Evolutionary conservation across 2,329 filamentous ascomycete species (phyloP), one percentile per base, ranked within the genome.

Genomic region (Whalleya microplaca): DNA sequence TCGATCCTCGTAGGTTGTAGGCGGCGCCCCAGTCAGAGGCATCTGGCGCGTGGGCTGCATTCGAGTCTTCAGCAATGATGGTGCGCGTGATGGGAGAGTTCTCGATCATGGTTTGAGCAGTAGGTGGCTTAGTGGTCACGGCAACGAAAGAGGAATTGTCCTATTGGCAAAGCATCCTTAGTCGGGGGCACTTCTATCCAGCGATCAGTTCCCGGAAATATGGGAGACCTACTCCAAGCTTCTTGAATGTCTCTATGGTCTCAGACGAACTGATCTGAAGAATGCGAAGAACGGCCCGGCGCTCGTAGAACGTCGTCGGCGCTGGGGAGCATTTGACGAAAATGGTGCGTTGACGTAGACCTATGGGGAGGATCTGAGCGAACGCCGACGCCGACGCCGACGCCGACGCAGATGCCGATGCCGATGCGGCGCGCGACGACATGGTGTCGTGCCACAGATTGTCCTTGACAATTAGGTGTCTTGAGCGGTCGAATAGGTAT

Each of bases 221-320:
- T 42, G 21, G n/a, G 44, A 18, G 10, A 41, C 70, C 47, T 63
- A 76, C 76, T 45, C 75, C 69, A 37, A 80, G 69, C 67, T 75
- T 77, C 71, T 78, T 81, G 68, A 86, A 86, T 37, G 79, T 72
- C 41, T 85, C 80, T 44, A 85, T 75, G 2, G 73, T 70, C 44
- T 66, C 58, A 23, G 58, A 51, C 41, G 66, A 59, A 16, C 58
- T 23, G 23, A 54, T 62, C 53, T 83, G 77, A 20, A 86, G 72
- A 23, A 78, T 75, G 43, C 79, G 78, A 32, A 86, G 71, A 19
- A 86, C 75, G 7, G 82, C 81, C 21, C 82, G 80, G 6, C 83
- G 79, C 70, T 86, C 82, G 27, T 76, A 74, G 61, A 86, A 79
- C 45, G 61, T 80, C n/a, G 72, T 64, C 10, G 84, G 83, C 12